These are phyloP conservation scores for Amaranthus hypochondriacus DNA, from an alignment of 148 eudicot genomes.

Conservation along the genomic window DNA sequence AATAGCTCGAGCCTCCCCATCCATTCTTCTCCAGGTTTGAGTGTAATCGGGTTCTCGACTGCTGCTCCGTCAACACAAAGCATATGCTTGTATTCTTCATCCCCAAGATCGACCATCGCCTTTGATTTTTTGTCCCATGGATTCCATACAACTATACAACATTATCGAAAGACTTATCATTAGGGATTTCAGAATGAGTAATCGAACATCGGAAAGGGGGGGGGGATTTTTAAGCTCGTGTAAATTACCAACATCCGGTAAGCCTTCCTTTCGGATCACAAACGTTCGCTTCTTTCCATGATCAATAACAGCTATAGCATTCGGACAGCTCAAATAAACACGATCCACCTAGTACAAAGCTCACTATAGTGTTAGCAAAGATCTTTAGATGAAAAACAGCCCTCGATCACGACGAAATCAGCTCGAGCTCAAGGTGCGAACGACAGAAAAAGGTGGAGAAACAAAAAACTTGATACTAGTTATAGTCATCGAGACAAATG, in stretches of 20 bases:
- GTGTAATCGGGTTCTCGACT: constrained; percentile 56
- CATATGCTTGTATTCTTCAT: constrained; percentile 82
- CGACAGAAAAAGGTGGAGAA: neutral
- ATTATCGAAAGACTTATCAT: neutral
- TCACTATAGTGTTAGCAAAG: neutral
- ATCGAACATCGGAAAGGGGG: neutral
- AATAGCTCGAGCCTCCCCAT: constrained; percentile 57
- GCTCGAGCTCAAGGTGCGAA: neutral
- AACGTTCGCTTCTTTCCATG: constrained; percentile 78
- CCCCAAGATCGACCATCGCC: constrained; percentile 69
- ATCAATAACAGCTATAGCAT: constrained; percentile 69
- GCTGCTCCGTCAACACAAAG: constrained; percentile 82
- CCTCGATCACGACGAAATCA: neutral
- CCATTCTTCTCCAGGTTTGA: constrained; percentile 95
- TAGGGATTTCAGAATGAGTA: neutral
- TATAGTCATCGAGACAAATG: neutral
- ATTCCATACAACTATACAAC: constrained; percentile 69
- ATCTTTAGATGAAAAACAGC: neutral
- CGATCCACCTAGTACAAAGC: constrained; percentile 58
- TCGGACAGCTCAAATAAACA: constrained; percentile 59
- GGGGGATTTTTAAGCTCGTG: too few relatives aligned
- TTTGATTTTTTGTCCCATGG: constrained; percentile 93
- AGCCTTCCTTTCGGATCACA: constrained; percentile 70
- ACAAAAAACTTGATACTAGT: neutral
- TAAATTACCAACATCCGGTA: constrained; percentile 73